Conservation (phyloP, 2,329 filamentous ascomycete genomes). For the Zymoseptoria pseudotritici region DNA sequence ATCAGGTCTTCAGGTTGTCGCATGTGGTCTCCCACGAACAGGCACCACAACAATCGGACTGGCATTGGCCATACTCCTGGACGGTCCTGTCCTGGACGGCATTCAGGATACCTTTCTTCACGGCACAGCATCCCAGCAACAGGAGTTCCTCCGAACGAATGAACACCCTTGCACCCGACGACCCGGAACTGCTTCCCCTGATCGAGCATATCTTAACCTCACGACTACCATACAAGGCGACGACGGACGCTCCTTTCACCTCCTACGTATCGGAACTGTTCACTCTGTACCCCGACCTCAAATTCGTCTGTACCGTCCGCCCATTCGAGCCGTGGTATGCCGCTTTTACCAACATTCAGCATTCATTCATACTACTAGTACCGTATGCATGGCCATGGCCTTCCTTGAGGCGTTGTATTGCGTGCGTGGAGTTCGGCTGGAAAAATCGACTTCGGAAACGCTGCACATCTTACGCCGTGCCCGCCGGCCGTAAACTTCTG, state of each 20-base stretch:
- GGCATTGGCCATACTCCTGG: background rate
- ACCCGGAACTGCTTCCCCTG: background rate
- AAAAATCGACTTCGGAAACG: background rate
- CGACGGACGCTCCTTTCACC: background rate
- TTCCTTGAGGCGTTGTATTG: background rate
- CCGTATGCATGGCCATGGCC: background rate
- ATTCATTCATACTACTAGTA: background rate
- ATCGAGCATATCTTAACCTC: background rate
- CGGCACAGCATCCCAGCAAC: background rate
- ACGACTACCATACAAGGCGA: background rate
- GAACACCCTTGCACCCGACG: background rate
- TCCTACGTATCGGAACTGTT: background rate
- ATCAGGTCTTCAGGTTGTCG: background rate
- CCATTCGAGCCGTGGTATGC: background rate
- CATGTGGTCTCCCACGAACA: background rate
- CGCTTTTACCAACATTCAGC: background rate
- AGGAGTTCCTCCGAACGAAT: background rate
- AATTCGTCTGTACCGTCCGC: background rate
- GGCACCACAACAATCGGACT: background rate
- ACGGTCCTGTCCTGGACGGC: background rate
- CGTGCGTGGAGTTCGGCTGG: background rate
- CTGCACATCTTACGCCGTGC: background rate
- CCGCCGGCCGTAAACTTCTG: background rate
- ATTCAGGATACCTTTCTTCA: background rate
- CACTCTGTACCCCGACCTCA: background rate